Conservation (phyloP, 2,329 filamentous ascomycete species). For the Septoria linicola region DNA sequence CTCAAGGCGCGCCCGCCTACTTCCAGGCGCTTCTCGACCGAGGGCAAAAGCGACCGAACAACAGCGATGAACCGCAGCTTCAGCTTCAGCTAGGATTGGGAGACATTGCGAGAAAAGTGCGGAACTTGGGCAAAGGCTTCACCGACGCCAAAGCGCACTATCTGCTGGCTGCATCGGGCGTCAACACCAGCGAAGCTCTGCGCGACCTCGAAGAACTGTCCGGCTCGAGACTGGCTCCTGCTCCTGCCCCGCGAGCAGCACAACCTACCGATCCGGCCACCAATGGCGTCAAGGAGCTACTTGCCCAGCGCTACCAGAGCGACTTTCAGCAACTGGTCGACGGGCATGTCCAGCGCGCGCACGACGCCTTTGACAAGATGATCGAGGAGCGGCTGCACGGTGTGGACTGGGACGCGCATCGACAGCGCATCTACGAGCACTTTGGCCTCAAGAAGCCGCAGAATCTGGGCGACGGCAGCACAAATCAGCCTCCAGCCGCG, state of each 20-base stretch:
- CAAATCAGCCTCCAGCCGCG: conserved; percentile 24
- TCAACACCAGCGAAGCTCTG: conserved; percentile 81
- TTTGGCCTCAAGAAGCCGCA: conserved; percentile 70
- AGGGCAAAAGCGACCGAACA: conserved; percentile 63
- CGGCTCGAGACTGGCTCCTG: conserved; percentile 20
- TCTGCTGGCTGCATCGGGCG: conserved; percentile 86
- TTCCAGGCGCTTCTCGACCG: conserved; percentile 65
- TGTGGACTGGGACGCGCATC: conserved; percentile 93
- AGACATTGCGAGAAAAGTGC: conserved; percentile 75
- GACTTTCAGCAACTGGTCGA: conserved; percentile 59
- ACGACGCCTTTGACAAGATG: conserved; percentile 88
- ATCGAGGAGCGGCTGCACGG: conserved; percentile 85
- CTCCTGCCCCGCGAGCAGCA: too few species aligned
- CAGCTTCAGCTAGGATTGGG: conserved; percentile 87
- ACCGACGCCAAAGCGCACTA: conserved; percentile 66
- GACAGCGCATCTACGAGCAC: conserved; percentile 90
- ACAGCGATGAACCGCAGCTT: conserved; percentile 77
- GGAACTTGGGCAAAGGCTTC: conserved; percentile 69
- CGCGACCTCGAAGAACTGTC: conserved; percentile 64
- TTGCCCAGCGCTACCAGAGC: conserved; percentile 47
- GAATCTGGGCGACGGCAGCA: conserved; percentile 37
- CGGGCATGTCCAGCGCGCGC: conserved; percentile 67
- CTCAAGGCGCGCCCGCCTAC: conserved; percentile 51
- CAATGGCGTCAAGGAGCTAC: conserved; percentile 34
- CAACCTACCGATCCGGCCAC: conserved; percentile 13